Conservation (phyloP, 2,329 filamentous ascomycete genomes). For the Calonectria leucothoes region DNA sequence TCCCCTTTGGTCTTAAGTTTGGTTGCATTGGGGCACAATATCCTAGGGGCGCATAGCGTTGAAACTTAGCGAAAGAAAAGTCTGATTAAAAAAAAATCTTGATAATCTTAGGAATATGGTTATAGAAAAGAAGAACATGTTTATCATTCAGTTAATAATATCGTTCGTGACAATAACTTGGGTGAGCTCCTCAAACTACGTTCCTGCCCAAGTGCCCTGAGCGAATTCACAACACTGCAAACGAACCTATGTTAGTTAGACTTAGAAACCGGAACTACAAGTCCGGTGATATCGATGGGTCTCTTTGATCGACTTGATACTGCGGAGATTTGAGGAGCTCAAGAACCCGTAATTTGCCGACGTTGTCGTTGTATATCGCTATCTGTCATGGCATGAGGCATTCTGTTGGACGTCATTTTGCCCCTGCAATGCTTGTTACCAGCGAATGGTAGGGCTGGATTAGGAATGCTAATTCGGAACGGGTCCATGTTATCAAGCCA, state of each 20-base stretch:
- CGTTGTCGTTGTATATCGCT: not conserved
- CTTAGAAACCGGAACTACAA: not conserved
- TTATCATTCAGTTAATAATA: constrained; percentile 37
- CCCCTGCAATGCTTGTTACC: not conserved
- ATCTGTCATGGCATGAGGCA: not conserved
- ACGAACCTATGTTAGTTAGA: too few relatives aligned
- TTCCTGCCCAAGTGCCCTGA: not conserved
- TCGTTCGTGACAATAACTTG: too few relatives aligned
- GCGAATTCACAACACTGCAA: not conserved
- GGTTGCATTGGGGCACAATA: constrained; percentile 39
- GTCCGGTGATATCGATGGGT: not conserved
- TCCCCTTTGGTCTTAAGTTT: constrained; percentile 25
- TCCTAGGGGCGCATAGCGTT: constrained; percentile 39
- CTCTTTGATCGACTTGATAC: not conserved
- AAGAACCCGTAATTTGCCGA: not conserved
- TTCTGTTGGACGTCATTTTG: not conserved
- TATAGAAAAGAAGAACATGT: constrained; percentile 31
- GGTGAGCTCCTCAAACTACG: constrained; percentile 7
- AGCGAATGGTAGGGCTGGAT: not conserved
- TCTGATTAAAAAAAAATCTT: constrained; percentile 39
- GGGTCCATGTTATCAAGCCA: not conserved
- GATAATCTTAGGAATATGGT: constrained; percentile 33
- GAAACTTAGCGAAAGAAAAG: constrained; percentile 44
- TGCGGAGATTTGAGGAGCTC: not conserved
- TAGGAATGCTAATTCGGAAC: not conserved